phyloP scores from a whole-genome alignment of 2,329 filamentous ascomycete genomes.

The Penicillium sp. region DNA sequence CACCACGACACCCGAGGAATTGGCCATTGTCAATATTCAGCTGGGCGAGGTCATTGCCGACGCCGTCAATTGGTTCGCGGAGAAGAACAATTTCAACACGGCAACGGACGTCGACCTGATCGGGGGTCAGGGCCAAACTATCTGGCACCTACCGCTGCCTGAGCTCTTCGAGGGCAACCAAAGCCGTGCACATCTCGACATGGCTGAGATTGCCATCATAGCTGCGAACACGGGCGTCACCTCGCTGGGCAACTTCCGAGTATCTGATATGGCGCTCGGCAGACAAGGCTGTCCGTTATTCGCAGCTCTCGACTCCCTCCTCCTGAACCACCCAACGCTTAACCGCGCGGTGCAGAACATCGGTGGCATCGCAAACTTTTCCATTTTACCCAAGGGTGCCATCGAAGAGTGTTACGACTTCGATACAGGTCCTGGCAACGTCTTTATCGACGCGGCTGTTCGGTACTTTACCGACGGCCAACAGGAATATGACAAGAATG shows the following conservation, averaged over 20 bases:
- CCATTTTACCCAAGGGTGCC: conserved; percentile 49
- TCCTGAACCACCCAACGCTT: conserved; percentile 52
- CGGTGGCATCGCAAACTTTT: conserved; percentile 55
- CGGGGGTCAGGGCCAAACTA: conserved; percentile 54
- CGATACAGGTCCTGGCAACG: conserved; percentile 52
- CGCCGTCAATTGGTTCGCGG: conserved; percentile 47
- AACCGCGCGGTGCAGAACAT: conserved; percentile 56
- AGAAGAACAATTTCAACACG: conserved; percentile 39
- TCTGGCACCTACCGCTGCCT: conserved; percentile 51
- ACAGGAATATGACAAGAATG: conserved; percentile 48
- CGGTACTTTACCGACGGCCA: conserved; percentile 49
- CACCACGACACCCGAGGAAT: conserved; percentile 23
- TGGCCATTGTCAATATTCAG: conserved; percentile 24
- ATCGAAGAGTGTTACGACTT: conserved; percentile 27
- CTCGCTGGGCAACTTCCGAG: conserved; percentile 50
- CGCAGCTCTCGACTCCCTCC: conserved; percentile 51
- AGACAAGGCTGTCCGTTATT: conserved; percentile 51
- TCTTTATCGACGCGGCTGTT: conserved; percentile 51
- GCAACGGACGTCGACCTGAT: conserved; percentile 46
- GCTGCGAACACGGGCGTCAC: conserved; percentile 52
- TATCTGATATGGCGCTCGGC: conserved; percentile 48
- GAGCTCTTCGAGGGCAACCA: conserved; percentile 43
- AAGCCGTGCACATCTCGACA: conserved; percentile 32
- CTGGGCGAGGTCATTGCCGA: neutral
- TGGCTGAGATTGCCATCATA: conserved; percentile 54